These are phyloP conservation scores for Handroanthus guayacan DNA, from an alignment of 257 asterid genomes.

Conservation along the genomic window DNA sequence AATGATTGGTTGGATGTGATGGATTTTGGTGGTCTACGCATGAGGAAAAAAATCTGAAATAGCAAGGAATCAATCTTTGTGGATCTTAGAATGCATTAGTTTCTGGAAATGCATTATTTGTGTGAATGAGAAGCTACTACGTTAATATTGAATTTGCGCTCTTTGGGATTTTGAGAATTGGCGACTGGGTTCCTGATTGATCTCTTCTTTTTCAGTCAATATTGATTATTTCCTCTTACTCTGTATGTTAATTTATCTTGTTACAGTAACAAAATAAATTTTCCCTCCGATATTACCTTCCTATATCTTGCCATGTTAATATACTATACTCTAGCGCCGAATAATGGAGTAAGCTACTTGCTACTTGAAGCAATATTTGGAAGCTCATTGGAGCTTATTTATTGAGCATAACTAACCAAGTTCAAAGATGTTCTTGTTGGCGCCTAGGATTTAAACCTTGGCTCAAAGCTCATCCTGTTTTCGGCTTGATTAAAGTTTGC, in stretches of 20 bases:
- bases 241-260: neutral
- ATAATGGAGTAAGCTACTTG: neutral
- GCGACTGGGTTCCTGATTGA: neutral
- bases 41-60: slow-evolving; percentile 5
- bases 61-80: neutral
- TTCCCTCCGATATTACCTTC: neutral
- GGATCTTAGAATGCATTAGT: neutral
- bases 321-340: neutral
- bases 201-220: neutral
- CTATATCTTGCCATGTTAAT: neutral
- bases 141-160: neutral
- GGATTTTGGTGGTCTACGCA: neutral
- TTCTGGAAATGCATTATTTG: neutral
- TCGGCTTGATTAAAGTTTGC: neutral
- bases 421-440: neutral
- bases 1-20: slow-evolving; percentile 10
- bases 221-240: neutral
- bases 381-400: no score
- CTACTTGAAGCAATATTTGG: neutral
- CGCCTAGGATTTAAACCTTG: neutral
- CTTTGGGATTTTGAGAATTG: neutral
- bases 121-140: slow-evolving; percentile 2
- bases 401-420: neutral
- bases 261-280: neutral
- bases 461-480: neutral